phyloP scores from a whole-genome alignment of 768 basidiomycete species.

The Gloeopeniophorella convolvens region DNA sequence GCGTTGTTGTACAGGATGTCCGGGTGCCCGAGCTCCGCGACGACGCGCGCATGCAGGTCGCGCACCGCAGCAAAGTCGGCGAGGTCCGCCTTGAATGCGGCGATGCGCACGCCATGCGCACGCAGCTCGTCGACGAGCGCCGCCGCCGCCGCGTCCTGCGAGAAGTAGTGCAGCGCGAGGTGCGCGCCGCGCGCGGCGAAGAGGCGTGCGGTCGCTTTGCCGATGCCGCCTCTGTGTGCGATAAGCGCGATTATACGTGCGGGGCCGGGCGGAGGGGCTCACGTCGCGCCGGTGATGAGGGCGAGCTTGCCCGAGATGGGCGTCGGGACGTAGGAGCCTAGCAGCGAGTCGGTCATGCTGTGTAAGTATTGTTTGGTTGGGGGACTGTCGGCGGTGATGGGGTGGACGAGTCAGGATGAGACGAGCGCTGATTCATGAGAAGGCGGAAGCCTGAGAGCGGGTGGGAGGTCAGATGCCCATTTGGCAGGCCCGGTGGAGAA shows the following conservation, averaged over 20 bases:
- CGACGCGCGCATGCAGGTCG: slow-evolving; percentile 37
- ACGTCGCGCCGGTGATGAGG: slow-evolving; percentile 26
- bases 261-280: neutral
- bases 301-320: slow-evolving; percentile 23
- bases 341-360: slow-evolving; percentile 13
- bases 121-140: slow-evolving; percentile 35
- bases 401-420: neutral
- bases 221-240: slow-evolving; percentile 44
- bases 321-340: slow-evolving; percentile 11
- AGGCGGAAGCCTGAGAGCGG: no score
- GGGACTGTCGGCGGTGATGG: neutral
- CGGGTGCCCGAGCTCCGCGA: slow-evolving; percentile 38
- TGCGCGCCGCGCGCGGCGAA: slow-evolving; percentile 32
- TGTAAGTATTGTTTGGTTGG: neutral
- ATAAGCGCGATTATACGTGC: neutral
- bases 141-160: slow-evolving; percentile 32
- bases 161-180: slow-evolving; percentile 46
- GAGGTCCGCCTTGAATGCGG: slow-evolving; percentile 44
- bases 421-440: no score
- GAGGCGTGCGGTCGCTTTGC: slow-evolving; percentile 40
- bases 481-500: no score
- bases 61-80: slow-evolving; percentile 40
- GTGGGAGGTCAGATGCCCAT: no score
- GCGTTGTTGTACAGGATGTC: slow-evolving; percentile 50
- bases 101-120: slow-evolving; percentile 32